A percentile compares a stretch with the other conserved stretches of the same genome.
Evolutionary conservation across 1,284 basidiomycete species (phyloP).

Genomic region (Hortiboletus rubellus): DNA sequence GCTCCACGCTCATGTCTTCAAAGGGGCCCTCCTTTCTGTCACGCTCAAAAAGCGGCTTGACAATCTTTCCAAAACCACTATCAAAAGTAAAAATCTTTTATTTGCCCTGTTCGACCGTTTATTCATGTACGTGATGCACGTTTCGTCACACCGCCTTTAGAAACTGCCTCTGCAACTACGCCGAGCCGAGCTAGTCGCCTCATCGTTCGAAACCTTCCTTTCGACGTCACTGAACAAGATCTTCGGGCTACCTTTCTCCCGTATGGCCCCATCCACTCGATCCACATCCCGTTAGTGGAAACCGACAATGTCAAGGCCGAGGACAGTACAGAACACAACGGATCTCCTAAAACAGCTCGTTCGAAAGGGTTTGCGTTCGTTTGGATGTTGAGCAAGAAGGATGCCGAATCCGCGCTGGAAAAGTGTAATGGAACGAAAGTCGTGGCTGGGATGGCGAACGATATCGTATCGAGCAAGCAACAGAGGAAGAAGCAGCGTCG

Average conservation of each 20-base stretch:
- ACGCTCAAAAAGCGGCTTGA: conserved; percentile 89
- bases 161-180: conserved; percentile 19
- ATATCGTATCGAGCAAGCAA: conserved; percentile 69
- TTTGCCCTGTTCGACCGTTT: background rate
- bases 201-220: conserved; percentile 92
- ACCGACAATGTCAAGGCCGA: conserved; percentile 21
- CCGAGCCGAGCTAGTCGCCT: conserved; percentile 75
- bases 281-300: conserved; percentile 67
- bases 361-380: conserved; percentile 94
- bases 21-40: conserved; percentile 85
- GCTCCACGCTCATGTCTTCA: conserved; percentile 93
- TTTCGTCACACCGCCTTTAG: conserved; percentile 26
- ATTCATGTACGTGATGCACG: background rate
- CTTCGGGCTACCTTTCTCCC: conserved; percentile 87
- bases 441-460: conserved; percentile 64
- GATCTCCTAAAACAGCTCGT: conserved; percentile 26
- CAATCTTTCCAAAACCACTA: conserved; percentile 54
- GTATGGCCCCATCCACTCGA: conserved; percentile 84
- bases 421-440: conserved; percentile 81
- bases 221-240: conserved; percentile 80
- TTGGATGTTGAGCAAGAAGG: conserved; percentile 87
- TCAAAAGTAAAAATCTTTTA: conserved; percentile 26
- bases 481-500: conserved; percentile 70
- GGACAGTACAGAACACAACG: conserved; percentile 35
- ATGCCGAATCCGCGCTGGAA: conserved; percentile 84